Evolutionary conservation across 106 monocot species (phyloP), one percentile per base, ranked within the genome.

Genomic region (Narthecium ossifragum): DNA sequence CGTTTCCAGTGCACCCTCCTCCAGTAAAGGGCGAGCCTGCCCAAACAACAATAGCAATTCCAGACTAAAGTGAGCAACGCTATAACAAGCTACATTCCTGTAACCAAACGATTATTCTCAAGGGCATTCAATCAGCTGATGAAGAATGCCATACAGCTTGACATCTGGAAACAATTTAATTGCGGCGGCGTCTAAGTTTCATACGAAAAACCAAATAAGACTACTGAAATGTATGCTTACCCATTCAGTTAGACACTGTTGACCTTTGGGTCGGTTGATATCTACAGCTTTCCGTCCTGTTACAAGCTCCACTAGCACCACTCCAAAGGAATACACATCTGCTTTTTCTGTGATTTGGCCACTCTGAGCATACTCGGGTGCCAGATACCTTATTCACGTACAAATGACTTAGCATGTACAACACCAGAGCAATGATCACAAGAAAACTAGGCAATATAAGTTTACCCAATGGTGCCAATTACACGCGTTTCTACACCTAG

Each of bases 161-260:
- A n/a, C n/a, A n/a, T n/a, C n/a, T n/a, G n/a, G n/a, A n/a, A n/a
- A n/a, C n/a, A n/a, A n/a, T n/a, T n/a, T n/a, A n/a, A n/a, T n/a
- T n/a, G n/a, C n/a, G n/a, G n/a, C n/a, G n/a, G n/a, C n/a, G n/a
- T n/a, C n/a, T n/a, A n/a, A n/a, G n/a, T n/a, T n/a, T n/a, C n/a
- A n/a, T n/a, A n/a, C n/a, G n/a, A n/a, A n/a, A n/a, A n/a, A n/a
- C n/a, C n/a, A n/a, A n/a, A n/a, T n/a, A n/a, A n/a, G n/a, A n/a
- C n/a, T n/a, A n/a, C n/a, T n/a, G n/a, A 20, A 59, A 38, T 8
- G 22, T 3, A 13, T 32, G n/a, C 41, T 64, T 67, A 77, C 76
- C 76, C 76, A 77, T 66, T 77, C 76, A 22, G 76, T 70, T 40
- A 77, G 76, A 57, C 70, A 77, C 33, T 77, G 76, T 15, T 77